A percentile compares a stretch with the other conserved stretches of the same genome.
phyloP scores from a whole-genome alignment of 257 asterid genomes.

The Solanum rostratum region DNA sequence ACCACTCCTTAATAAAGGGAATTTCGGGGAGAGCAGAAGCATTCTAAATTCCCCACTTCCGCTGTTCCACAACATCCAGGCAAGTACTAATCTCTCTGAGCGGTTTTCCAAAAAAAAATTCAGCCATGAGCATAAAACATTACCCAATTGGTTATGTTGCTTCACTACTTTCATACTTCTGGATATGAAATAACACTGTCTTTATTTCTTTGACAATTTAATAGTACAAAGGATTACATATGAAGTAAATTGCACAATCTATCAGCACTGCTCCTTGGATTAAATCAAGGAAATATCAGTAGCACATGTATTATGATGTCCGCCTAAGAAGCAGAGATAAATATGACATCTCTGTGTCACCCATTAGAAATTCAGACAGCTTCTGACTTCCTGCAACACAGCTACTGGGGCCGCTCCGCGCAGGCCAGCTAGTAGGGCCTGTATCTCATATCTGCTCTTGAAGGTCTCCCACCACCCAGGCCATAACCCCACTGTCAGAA shows the following conservation, averaged over 20 bases:
- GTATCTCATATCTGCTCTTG: constrained; percentile 76
- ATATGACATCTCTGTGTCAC: not conserved
- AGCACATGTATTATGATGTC: not conserved
- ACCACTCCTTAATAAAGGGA: not conserved
- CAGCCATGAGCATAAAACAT: not conserved
- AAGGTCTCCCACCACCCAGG: constrained; percentile 48
- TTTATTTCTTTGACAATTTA: not conserved
- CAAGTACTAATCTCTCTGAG: not conserved
- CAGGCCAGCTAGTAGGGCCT: constrained; percentile 64
- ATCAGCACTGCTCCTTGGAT: not conserved
- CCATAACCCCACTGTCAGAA: constrained; percentile 86
- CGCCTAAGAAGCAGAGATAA: not conserved
- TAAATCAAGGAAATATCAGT: not conserved
- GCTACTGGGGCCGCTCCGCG: constrained; percentile 50
- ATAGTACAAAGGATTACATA: not conserved
- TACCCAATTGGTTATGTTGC: not conserved
- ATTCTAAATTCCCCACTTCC: not conserved
- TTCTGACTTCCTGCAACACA: not conserved
- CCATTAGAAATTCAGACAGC: not conserved
- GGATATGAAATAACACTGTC: not conserved
- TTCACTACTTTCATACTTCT: not conserved
- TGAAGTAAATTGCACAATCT: not conserved
- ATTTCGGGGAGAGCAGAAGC: not conserved
- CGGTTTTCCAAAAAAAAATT: not conserved
- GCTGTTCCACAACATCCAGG: not conserved